Conservation (phyloP, 1,139 yeast species). For the Saccharomyces hybrid region DNA sequence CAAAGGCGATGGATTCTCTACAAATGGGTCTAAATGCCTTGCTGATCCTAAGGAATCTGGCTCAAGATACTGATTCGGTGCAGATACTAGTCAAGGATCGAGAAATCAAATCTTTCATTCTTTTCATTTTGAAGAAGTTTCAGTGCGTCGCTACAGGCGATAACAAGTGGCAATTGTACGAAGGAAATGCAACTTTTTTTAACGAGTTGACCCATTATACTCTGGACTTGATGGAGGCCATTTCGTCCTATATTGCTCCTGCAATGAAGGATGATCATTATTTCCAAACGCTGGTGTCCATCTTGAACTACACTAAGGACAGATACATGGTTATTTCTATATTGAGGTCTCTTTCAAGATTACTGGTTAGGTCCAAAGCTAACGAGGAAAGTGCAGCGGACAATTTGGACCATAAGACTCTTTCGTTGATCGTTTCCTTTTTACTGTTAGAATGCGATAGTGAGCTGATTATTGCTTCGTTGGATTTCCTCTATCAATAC, state of each 20-base stretch:
- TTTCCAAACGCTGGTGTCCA: constrained; percentile 43
- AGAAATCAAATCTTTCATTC: constrained; percentile 39
- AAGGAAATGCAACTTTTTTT: constrained; percentile 33
- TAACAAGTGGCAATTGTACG: constrained; percentile 18
- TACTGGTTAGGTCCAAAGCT: constrained; percentile 39
- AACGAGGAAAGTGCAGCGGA: constrained; percentile 41
- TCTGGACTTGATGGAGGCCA: constrained; percentile 75
- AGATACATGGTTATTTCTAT: constrained; percentile 47
- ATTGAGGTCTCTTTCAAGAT: constrained; percentile 47
- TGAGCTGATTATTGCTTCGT: constrained; percentile 54
- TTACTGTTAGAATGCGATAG: constrained; percentile 44
- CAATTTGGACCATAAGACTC: constrained; percentile 34
- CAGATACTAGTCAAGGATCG: constrained; percentile 60
- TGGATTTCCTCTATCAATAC: constrained; percentile 63
- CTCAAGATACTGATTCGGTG: constrained; percentile 78
- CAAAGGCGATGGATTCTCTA: constrained; percentile 13
- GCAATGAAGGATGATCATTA: constrained; percentile 56
- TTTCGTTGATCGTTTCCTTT: constrained; percentile 41
- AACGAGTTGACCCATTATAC: constrained; percentile 61
- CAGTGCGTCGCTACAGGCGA: constrained; percentile 11
- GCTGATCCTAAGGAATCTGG: constrained; percentile 65
- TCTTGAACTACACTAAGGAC: constrained; percentile 46
- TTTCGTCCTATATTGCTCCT: constrained; percentile 76
- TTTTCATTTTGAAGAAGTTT: constrained; percentile 23
- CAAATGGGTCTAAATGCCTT: constrained; percentile 29